Conservation (phyloP, 495 filamentous ascomycete species). For the Ramalina peruviana region DNA sequence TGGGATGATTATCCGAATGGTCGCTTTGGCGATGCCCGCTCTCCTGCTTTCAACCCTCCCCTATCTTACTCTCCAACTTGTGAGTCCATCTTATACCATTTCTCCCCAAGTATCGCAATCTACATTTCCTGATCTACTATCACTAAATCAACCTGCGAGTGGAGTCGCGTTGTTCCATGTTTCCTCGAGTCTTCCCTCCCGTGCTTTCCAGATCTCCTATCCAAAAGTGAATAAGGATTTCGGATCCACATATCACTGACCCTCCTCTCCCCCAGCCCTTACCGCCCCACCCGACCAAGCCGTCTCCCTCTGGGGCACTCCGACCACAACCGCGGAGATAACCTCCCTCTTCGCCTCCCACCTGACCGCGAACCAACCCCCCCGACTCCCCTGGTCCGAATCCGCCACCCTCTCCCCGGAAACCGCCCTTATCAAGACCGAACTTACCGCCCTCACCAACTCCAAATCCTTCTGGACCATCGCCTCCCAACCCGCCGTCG, state of each 20-base stretch:
- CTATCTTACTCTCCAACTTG: slow-evolving; percentile 24
- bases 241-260: slow-evolving; percentile 56
- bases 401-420: slow-evolving; percentile 64
- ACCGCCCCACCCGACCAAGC: slow-evolving; percentile 71
- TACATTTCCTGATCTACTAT: no score
- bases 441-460: slow-evolving; percentile 60
- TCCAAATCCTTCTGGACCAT: slow-evolving; percentile 83
- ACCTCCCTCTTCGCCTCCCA: slow-evolving; percentile 65
- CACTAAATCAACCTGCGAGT: no score
- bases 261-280: slow-evolving; percentile 46
- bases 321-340: slow-evolving; percentile 53
- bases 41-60: slow-evolving; percentile 62
- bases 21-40: slow-evolving; percentile 84
- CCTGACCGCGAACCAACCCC: slow-evolving; percentile 56
- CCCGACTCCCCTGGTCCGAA: slow-evolving; percentile 83
- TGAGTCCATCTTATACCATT: background rate
- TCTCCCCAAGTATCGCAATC: background rate
- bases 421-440: slow-evolving; percentile 59
- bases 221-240: slow-evolving; percentile 25
- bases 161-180: no score
- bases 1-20: slow-evolving; percentile 99
- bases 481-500: slow-evolving; percentile 90
- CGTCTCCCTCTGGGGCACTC: slow-evolving; percentile 69
- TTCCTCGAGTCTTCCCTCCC: no score
- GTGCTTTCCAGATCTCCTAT: background rate